Evolutionary conservation across 208 protist genomes (phyloP), one percentile per base, ranked within the genome.

Genomic region (Leishmania major): DNA sequence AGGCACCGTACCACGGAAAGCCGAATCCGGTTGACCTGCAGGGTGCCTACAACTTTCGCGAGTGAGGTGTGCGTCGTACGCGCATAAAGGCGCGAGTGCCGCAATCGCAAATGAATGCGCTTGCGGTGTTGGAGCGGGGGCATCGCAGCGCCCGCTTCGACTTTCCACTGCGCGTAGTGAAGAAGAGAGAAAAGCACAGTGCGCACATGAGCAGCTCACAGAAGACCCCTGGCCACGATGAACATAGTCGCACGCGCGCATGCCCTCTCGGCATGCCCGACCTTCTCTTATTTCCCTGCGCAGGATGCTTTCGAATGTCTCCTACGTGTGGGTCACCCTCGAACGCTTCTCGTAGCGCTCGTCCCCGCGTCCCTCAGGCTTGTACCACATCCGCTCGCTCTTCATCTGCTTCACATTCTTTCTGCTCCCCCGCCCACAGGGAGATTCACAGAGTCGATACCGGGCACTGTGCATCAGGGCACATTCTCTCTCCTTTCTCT

Each of bases 11-110:
- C 78, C 91, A 91, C 77, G 92, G 93, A 1, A 91, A 90, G 88
- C 91, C 90, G 10, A 94, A 95, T 66, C 92, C 93, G n/a, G 92
- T 96, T 10, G 84, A 97, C 69, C 84, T 97, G 40, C 55, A 85
- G 47, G 91, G 90, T 43, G 84, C 49, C 22, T 97, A 97, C 84
- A 85, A 92, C 82, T 93, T 96, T 40, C n/a, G 45, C 19, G 28
- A 53, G 31, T 87, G 74, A 78, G 22, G 77, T 55, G 17, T 6
- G 19, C 8, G 49, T 47, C 51, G 73, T 66, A 6, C 19, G 31
- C n/a, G n/a, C 31, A 40, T n/a, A 53, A 62, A 43, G 51, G 10
- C 70, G 17, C 43, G 40, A 5, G 67, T 47, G 45, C 25, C 31
- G 70, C 70, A 11, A 74, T 25, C 2, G 25, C 11, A 37, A 15